Base-by-base conservation (phyloP, 129 eudicot genomes). In the Heracleum sosnowskyi region DNA sequence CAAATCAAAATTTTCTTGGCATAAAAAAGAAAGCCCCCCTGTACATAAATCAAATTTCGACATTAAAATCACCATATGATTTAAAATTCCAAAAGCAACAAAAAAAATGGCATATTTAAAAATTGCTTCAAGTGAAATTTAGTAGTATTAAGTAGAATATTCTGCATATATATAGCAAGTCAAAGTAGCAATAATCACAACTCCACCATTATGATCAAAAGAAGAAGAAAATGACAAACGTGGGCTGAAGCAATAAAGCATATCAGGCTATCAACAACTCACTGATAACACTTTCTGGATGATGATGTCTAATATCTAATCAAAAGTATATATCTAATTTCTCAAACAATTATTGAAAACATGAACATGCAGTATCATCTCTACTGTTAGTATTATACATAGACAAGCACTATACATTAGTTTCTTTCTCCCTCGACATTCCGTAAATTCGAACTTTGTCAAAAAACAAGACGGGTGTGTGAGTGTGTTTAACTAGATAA, bases 1-100 rank as follows among this genome's bases (percentile, higher is more conserved):
- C 57, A 80, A 26, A 79, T 78, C 79, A 74, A 80, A 78, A 31
- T 76, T 77, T 60, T 74, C 96, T 68, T 79, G 83, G 82, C 86
- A 87, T 33, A 82, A 71, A 75, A 79, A 79, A 55, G 55, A 66
- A 33, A 66, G 72, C 0, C 72, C 71, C 2, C 71, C 72, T 66
- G 72, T 16, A 4, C 24, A 12, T 12, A 13, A 29, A 13, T 31
- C 39, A 15, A 66, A 31, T 31, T 66, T 29, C 72, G 24, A 29
- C 72, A 63, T 63, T 63, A 66, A 66, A 66, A 66, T 66, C 39
- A 31, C 72, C 72, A 13, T 33, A 66, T 33, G 11, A 28, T 16
- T 63, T 11, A 4, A 28, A 29, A 64, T 4, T 8, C 20, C 4
- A 26, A 2, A 64, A 64, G 8, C 22, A 64, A 29, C 0, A n/a